phyloP scores from a whole-genome alignment of 495 filamentous ascomycete genomes.

The Aspergillus sclerotioniger region DNA sequence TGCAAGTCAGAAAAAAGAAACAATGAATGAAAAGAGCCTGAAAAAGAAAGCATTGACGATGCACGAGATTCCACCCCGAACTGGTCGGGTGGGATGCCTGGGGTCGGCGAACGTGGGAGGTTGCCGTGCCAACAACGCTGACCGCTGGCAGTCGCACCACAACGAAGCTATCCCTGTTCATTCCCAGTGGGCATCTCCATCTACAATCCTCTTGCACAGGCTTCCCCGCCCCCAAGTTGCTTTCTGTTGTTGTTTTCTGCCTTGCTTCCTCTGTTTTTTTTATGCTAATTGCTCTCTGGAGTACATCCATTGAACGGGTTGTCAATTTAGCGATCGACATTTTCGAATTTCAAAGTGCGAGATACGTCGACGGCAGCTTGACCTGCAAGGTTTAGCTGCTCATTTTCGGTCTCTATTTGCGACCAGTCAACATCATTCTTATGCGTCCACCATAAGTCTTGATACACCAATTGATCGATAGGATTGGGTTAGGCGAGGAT shows the following conservation, averaged over 20 bases:
- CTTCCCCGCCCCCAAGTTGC: neutral
- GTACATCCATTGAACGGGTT: neutral
- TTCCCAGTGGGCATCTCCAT: conserved; percentile 16
- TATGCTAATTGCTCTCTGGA: neutral
- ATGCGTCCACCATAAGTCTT: neutral
- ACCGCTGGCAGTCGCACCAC: conserved; percentile 16
- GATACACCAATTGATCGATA: neutral
- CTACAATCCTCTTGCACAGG: conserved; percentile 15
- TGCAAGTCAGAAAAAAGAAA: no score
- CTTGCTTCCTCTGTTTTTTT: no score
- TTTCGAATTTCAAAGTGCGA: neutral
- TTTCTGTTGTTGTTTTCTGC: neutral
- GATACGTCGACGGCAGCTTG: neutral
- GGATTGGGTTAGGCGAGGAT: neutral
- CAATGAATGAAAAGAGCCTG: neutral
- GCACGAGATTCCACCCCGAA: neutral
- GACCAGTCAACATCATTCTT: neutral
- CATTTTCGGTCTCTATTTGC: neutral
- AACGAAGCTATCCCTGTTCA: conserved; percentile 13
- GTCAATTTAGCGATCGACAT: neutral
- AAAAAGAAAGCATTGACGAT: neutral
- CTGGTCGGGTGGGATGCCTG: neutral
- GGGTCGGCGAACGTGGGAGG: conserved; percentile 9
- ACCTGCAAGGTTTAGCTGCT: neutral
- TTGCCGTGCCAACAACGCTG: conserved; percentile 37